Evolutionary conservation across 345 rosid species (phyloP).

Genomic region (Cardamine resedifolia): DNA sequence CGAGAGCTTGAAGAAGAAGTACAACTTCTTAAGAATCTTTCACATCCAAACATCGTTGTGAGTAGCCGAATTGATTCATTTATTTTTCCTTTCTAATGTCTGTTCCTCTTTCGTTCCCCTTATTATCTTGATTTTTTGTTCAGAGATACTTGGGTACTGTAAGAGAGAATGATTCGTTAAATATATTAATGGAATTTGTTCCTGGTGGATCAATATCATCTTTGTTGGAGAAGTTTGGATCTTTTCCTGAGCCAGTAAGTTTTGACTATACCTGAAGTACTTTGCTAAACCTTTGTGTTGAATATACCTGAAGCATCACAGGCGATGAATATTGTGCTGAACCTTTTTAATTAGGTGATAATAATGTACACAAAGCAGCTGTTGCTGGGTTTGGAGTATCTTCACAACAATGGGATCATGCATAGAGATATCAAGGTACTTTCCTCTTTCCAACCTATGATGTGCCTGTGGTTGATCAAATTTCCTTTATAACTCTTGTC

Average conservation of each 20-base stretch:
- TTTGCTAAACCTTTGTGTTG: conserved; percentile 10
- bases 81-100: not conserved
- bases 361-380: conserved; percentile 73
- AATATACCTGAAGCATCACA: conserved; percentile 21
- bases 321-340: not conserved
- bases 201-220: conserved; percentile 90
- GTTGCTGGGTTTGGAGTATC: conserved; percentile 69
- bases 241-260: conserved; percentile 84
- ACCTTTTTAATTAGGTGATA: conserved; percentile 50
- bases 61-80: conserved; percentile 31
- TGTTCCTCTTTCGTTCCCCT: not conserved
- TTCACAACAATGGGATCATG: conserved; percentile 80
- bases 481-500: not conserved
- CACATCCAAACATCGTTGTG: conserved; percentile 83
- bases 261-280: conserved; percentile 9
- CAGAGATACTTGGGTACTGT: conserved; percentile 85
- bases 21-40: conserved; percentile 75
- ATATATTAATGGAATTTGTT: conserved; percentile 77
- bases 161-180: conserved; percentile 68
- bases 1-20: conserved; percentile 91
- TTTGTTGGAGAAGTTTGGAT: conserved; percentile 74
- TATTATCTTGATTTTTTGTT: not conserved
- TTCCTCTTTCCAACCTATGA: not conserved
- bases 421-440: conserved; percentile 87
- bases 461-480: not conserved